Conservation (phyloP, 2,329 filamentous ascomycete species). For the Cladophialophora bantiana region DNA sequence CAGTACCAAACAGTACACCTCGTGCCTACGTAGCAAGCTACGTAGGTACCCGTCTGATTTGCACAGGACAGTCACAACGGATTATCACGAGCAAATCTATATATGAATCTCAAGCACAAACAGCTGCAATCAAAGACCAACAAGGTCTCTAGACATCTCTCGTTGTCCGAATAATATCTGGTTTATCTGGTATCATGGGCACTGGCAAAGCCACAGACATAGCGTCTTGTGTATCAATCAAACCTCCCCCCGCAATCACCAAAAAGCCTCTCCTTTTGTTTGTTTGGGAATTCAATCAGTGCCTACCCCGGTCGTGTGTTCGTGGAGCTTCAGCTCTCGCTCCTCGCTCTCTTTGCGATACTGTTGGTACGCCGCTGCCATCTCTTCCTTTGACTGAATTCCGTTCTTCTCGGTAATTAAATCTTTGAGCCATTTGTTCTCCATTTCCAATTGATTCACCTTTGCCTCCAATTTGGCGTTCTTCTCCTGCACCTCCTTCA, state of each 20-base stretch:
- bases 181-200: conserved; percentile 36
- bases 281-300: conserved; percentile 36
- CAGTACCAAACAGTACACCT: neutral
- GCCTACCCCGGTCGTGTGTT: conserved; percentile 42
- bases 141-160: neutral
- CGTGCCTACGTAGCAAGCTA: no score
- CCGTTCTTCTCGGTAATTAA: conserved; percentile 83
- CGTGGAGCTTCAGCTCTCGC: conserved; percentile 36
- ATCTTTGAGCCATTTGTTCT: conserved; percentile 83
- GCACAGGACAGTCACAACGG: no score
- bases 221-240: conserved; percentile 11
- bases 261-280: conserved; percentile 30
- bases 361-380: conserved; percentile 50
- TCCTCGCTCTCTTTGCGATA: conserved; percentile 47
- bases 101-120: neutral
- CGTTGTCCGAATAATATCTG: conserved; percentile 15
- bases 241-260: conserved; percentile 2
- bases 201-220: conserved; percentile 17
- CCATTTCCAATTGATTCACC: conserved; percentile 78
- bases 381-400: conserved; percentile 49
- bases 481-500: conserved; percentile 84
- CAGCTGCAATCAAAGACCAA: neutral
- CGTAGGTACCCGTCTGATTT: no score
- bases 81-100: no score
- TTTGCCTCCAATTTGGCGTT: conserved; percentile 74